Evolutionary conservation across 2,329 filamentous ascomycete species (phyloP).

Genomic region (Epichloe gansuensis): DNA sequence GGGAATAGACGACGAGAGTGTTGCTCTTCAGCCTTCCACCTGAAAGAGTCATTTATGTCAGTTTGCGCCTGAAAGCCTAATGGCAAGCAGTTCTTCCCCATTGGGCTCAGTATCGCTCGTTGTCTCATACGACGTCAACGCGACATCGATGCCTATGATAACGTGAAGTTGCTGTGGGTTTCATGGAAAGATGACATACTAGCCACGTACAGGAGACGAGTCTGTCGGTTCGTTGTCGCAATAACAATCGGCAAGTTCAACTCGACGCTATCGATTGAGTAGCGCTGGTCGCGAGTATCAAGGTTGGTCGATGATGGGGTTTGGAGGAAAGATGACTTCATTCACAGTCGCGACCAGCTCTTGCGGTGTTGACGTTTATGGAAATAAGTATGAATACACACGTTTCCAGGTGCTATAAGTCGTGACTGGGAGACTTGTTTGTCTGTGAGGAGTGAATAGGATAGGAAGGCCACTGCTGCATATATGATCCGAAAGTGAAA

Average conservation of each 20-base stretch:
- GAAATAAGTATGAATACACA: not conserved
- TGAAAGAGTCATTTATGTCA: not conserved
- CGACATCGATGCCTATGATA: not conserved
- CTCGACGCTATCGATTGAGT: not conserved
- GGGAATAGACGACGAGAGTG: not conserved
- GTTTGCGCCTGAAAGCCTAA: constrained; percentile 6
- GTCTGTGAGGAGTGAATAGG: not conserved
- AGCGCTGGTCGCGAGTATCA: not conserved
- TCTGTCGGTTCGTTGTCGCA: not conserved
- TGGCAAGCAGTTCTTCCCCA: not conserved
- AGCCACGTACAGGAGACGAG: not conserved
- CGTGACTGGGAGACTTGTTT: not conserved
- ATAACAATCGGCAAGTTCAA: not conserved
- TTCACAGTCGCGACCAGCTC: not conserved
- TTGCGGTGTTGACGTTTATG: not conserved
- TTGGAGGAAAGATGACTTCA: not conserved
- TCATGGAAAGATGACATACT: not conserved
- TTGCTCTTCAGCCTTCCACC: not conserved
- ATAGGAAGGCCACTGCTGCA: not conserved
- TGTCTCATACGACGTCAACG: not conserved
- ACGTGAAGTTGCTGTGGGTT: not conserved
- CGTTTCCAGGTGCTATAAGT: not conserved
- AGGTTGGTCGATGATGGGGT: not conserved
- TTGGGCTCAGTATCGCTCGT: not conserved
- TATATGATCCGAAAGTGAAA: not conserved